phyloP scores from a whole-genome alignment of 345 rosid genomes.

The Citropsis articulata region DNA sequence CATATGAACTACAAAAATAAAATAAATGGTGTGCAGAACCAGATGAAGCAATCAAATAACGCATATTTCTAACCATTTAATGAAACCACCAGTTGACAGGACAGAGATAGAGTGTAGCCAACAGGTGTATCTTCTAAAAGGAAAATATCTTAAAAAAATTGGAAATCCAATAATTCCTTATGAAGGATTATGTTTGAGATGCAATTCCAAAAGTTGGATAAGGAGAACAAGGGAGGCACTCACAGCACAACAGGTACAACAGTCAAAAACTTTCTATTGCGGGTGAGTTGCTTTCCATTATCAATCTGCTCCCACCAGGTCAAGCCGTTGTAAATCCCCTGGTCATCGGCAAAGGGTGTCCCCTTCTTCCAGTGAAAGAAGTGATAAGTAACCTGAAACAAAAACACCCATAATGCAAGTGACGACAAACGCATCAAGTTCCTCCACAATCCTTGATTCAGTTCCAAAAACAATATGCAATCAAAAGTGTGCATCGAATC shows the following conservation, averaged over 20 bases:
- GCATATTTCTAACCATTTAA: not conserved
- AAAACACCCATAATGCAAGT: not conserved
- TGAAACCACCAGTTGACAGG: not conserved
- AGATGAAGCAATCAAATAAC: not conserved
- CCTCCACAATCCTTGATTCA: not conserved
- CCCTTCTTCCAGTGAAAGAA: conserved; percentile 86
- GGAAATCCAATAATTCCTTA: not conserved
- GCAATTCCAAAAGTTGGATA: no score
- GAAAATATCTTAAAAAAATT: not conserved
- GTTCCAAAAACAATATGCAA: not conserved
- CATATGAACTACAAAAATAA: not conserved
- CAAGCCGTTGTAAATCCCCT: conserved; percentile 66
- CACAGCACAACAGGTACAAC: conserved; percentile 81
- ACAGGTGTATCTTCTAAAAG: not conserved
- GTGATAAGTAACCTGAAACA: conserved; percentile 59
- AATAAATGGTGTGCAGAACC: not conserved
- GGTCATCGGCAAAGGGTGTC: conserved; percentile 74
- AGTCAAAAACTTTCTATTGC: conserved; percentile 71
- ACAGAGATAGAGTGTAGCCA: not conserved
- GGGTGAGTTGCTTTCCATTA: conserved; percentile 83
- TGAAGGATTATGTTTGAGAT: no score
- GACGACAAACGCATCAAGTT: not conserved
- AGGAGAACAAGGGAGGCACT: conserved; percentile 22
- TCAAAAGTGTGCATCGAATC: not conserved
- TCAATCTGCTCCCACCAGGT: conserved; percentile 91